phyloP scores from a whole-genome alignment of 2,329 filamentous ascomycete genomes.

The Apiospora sp. region DNA sequence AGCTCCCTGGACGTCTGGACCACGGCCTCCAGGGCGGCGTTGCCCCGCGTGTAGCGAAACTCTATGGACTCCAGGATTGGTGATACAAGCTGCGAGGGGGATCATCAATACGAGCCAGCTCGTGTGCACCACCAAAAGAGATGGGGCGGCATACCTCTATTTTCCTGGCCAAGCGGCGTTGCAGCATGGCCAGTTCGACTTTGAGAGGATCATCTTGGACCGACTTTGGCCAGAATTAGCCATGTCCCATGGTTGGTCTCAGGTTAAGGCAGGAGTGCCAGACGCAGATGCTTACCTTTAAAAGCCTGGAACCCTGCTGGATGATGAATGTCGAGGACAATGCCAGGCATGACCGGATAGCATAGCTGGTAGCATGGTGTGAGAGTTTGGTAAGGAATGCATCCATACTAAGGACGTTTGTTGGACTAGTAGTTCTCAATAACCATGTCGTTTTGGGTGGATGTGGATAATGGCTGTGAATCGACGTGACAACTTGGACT shows the following conservation, averaged over 20 bases:
- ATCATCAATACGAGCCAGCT: neutral
- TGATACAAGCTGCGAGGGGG: slow-evolving; percentile 38
- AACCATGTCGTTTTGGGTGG: neutral
- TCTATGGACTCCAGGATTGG: slow-evolving; percentile 45
- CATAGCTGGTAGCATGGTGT: slow-evolving; percentile 87
- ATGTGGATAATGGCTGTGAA: neutral
- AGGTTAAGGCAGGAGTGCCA: slow-evolving; percentile 22
- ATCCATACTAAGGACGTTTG: slow-evolving; percentile 66
- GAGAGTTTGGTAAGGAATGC: slow-evolving; percentile 62
- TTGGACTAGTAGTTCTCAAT: slow-evolving; percentile 13
- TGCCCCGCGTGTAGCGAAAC: slow-evolving; percentile 58
- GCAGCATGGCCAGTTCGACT: slow-evolving; percentile 73
- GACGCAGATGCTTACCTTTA: slow-evolving; percentile 61
- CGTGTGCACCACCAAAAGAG: slow-evolving; percentile 10
- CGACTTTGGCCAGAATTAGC: slow-evolving; percentile 48
- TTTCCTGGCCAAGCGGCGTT: slow-evolving; percentile 81
- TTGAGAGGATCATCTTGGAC: slow-evolving; percentile 76
- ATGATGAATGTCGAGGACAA: slow-evolving; percentile 88
- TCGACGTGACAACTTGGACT: neutral
- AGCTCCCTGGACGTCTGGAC: slow-evolving; percentile 83
- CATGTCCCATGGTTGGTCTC: neutral
- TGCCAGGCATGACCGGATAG: slow-evolving; percentile 85
- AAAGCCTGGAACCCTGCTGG: slow-evolving; percentile 77
- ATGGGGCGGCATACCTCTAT: slow-evolving; percentile 69
- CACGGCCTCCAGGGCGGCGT: slow-evolving; percentile 78